Percentiles rank a stretch among this genome's conserved stretches.
phyloP scores from a whole-genome alignment of 345 rosid genomes.

The Angophora floribunda region DNA sequence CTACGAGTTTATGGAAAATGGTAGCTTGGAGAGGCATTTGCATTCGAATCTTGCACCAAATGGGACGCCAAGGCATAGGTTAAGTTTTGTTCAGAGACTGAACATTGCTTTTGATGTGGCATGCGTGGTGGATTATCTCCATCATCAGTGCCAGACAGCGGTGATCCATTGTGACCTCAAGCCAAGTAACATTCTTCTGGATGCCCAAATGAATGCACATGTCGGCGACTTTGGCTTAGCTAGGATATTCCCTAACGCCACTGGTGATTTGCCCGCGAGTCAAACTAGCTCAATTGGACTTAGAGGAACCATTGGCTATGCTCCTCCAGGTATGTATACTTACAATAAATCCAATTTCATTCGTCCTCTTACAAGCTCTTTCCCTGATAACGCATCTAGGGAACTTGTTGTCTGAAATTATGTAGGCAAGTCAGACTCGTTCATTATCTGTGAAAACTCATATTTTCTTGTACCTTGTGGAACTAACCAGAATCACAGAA shows the following conservation, averaged over 20 bases:
- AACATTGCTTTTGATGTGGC: slow-evolving; percentile 7
- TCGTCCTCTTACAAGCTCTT: no score
- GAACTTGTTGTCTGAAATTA: no score
- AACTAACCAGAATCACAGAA: no score
- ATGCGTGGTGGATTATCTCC: slow-evolving; percentile 9
- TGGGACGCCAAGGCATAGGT: neutral
- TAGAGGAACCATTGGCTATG: slow-evolving; percentile 3
- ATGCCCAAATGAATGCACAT: neutral
- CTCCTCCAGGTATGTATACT: no score
- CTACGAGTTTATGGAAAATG: slow-evolving; percentile 4
- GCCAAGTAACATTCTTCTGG: slow-evolving; percentile 8
- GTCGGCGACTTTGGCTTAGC: slow-evolving; percentile 2
- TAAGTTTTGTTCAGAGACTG: neutral
- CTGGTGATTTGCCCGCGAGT: no score
- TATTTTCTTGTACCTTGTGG: no score
- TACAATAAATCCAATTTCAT: no score
- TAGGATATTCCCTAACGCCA: neutral
- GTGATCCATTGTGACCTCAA: slow-evolving; percentile 17
- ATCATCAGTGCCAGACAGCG: neutral
- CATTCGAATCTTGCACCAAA: neutral
- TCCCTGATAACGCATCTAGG: no score
- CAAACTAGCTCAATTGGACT: neutral
- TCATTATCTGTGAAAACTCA: no score
- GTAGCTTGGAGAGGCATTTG: slow-evolving; percentile 9
- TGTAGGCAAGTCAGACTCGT: no score